These are phyloP conservation scores for Lanmaoa rubissima DNA, from an alignment of 768 basidiomycete species.

Conservation along the genomic window DNA sequence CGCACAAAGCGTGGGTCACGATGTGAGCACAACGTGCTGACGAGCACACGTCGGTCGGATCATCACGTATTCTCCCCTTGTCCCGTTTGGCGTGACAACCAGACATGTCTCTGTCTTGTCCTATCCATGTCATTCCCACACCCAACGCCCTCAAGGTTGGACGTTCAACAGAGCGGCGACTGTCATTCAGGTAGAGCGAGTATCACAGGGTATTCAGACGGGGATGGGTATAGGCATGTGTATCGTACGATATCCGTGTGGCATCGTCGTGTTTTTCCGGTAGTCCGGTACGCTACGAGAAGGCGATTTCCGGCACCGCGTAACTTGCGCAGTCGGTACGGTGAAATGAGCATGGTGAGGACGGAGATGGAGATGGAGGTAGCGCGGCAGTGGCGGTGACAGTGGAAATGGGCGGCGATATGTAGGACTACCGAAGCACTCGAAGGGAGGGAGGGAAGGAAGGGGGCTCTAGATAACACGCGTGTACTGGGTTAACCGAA, in stretches of 20 bases:
- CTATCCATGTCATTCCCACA: background rate
- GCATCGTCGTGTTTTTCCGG: background rate
- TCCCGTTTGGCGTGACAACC: background rate
- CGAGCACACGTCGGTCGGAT: background rate
- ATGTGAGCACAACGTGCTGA: conserved; percentile 5
- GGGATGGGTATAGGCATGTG: conserved; percentile 1
- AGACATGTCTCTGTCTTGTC: background rate
- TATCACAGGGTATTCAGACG: background rate
- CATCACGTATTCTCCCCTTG: background rate
- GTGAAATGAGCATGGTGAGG: background rate
- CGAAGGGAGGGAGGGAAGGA: too few species aligned
- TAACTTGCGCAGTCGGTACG: background rate
- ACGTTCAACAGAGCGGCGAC: background rate
- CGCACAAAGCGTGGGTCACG: conserved; percentile 4
- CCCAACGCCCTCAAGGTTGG: background rate
- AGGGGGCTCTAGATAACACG: too few species aligned
- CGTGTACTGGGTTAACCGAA: background rate
- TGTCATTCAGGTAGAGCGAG: background rate
- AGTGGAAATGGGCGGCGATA: background rate
- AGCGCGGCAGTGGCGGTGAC: background rate
- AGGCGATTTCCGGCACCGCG: conserved; percentile 4
- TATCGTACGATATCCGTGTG: background rate
- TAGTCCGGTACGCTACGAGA: background rate
- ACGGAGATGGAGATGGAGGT: conserved; percentile 1
- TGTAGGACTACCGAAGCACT: background rate